Conservation (phyloP, 495 filamentous ascomycete genomes). For the Tetracladium marchalianum region DNA sequence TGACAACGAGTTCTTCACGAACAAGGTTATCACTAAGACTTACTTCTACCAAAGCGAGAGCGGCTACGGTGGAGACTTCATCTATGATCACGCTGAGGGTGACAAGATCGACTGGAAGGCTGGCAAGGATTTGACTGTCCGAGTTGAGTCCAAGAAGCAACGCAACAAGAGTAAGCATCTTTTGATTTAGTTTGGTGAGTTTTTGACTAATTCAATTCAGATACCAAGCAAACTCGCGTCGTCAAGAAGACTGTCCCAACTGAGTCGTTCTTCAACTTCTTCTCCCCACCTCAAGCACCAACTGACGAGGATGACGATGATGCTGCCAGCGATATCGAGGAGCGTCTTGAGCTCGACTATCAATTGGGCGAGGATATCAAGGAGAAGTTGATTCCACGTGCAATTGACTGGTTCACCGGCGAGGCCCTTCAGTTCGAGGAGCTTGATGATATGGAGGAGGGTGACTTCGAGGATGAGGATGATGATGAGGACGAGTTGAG, state of each 20-base stretch:
- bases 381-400: slow-evolving; percentile 98
- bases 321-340: slow-evolving; percentile 82
- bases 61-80: slow-evolving; percentile 97
- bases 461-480: slow-evolving; percentile 75
- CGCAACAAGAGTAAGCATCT: slow-evolving; percentile 85
- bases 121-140: slow-evolving; percentile 85
- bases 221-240: slow-evolving; percentile 96
- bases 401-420: slow-evolving; percentile 99
- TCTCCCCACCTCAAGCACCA: slow-evolving; percentile 86
- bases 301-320: slow-evolving; percentile 67
- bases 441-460: slow-evolving; percentile 75
- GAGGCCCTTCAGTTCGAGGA: slow-evolving; percentile 98
- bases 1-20: slow-evolving; percentile 91
- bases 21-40: slow-evolving; percentile 95
- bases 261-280: slow-evolving; percentile 99
- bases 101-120: slow-evolving; percentile 97
- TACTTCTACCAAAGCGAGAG: slow-evolving; percentile 99
- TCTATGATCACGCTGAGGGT: slow-evolving; percentile 98
- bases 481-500: slow-evolving; percentile 85
- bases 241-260: slow-evolving; percentile 98
- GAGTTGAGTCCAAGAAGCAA: slow-evolving; percentile 97
- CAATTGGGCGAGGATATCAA: slow-evolving; percentile 99
- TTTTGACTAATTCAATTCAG: slow-evolving; percentile 36
- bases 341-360: slow-evolving; percentile 96
- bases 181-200: neutral